Conservation (phyloP, 2,329 filamentous ascomycete species). For the Chrysosporium keratinophilum region DNA sequence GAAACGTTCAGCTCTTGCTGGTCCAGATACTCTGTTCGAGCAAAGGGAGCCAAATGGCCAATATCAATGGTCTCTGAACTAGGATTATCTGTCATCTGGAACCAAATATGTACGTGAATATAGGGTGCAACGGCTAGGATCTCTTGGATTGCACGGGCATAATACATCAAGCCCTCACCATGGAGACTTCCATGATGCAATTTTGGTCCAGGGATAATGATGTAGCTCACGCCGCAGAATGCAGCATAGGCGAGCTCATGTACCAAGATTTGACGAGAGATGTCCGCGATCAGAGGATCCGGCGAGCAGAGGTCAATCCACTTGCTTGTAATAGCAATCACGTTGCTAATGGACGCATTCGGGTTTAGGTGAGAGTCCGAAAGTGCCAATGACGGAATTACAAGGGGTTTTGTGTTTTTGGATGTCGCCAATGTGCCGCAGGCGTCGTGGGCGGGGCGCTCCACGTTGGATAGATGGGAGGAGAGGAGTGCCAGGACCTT, state of each 20-base stretch:
- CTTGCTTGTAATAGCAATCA: slow-evolving; percentile 70
- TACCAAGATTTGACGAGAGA: slow-evolving; percentile 82
- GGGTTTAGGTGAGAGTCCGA: slow-evolving; percentile 57
- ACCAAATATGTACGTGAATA: slow-evolving; percentile 66
- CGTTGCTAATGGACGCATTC: slow-evolving; percentile 67
- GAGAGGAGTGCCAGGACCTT: slow-evolving; percentile 46
- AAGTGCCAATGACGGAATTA: slow-evolving; percentile 33
- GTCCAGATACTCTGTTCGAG: slow-evolving; percentile 32
- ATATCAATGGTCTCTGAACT: slow-evolving; percentile 42
- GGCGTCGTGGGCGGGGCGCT: slow-evolving; percentile 27
- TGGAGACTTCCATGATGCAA: slow-evolving; percentile 46
- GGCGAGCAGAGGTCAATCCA: slow-evolving; percentile 86
- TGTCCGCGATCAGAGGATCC: slow-evolving; percentile 70
- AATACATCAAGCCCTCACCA: slow-evolving; percentile 53
- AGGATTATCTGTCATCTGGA: slow-evolving; percentile 72
- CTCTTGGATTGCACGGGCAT: slow-evolving; percentile 74
- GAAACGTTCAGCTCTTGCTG: slow-evolving; percentile 24
- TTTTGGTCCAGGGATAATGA: slow-evolving; percentile 70
- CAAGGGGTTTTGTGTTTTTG: slow-evolving; percentile 32
- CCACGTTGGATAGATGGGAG: slow-evolving; percentile 39
- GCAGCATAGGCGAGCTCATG: slow-evolving; percentile 89
- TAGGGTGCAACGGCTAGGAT: slow-evolving; percentile 64
- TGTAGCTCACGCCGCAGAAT: slow-evolving; percentile 79
- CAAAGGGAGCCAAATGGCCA: slow-evolving; percentile 36
- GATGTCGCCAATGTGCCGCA: slow-evolving; percentile 33